Evolutionary conservation across 2,329 filamentous ascomycete genomes (phyloP).

Genomic region (Fragosphaeria purpurea): DNA sequence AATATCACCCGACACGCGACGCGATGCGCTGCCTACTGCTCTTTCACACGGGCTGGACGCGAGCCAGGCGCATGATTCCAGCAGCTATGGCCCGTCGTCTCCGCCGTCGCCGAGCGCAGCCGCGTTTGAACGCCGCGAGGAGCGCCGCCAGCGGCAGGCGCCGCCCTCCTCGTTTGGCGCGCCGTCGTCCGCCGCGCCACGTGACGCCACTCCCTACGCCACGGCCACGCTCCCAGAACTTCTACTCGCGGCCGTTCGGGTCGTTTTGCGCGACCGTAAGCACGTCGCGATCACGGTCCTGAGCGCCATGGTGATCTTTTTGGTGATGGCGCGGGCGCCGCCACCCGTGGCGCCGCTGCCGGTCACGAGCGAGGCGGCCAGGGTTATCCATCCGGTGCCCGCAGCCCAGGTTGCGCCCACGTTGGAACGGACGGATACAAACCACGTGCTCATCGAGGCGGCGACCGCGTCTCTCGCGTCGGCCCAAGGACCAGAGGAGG

Average conservation of each 20-base stretch:
- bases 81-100: conserved; percentile 14
- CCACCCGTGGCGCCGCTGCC: conserved; percentile 10
- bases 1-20: neutral
- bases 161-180: neutral
- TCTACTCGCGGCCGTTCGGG: conserved; percentile 41
- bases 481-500: too few species aligned
- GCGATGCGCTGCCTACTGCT: too few species aligned
- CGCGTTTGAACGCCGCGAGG: conserved; percentile 22
- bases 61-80: too few species aligned
- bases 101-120: conserved; percentile 18
- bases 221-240: conserved; percentile 43
- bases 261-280: conserved; percentile 47
- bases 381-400: too few species aligned
- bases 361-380: neutral
- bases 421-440: too few species aligned
- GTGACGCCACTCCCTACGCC: conserved; percentile 19
- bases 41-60: too few species aligned
- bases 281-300: conserved; percentile 49
- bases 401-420: too few species aligned
- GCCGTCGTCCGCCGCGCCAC: neutral
- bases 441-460: too few species aligned
- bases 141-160: conserved; percentile 15
- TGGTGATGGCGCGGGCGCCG: conserved; percentile 30
- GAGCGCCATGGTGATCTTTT: conserved; percentile 40
- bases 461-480: too few species aligned